Evolutionary conservation across 2,329 filamentous ascomycete genomes (phyloP).

Genomic region (Amesomyces nigricolor): DNA sequence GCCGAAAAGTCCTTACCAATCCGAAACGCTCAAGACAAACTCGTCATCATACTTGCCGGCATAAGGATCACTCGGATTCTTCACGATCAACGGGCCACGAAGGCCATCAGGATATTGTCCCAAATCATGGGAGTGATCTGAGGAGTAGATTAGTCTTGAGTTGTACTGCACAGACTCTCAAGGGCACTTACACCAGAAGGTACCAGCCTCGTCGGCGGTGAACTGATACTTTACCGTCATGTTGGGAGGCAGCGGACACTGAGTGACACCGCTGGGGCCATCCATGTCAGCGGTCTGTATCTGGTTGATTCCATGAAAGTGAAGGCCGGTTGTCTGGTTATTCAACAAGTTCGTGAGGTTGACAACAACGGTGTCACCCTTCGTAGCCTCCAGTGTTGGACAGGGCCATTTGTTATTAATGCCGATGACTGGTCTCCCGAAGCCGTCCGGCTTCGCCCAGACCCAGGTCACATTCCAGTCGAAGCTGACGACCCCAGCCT

Average conservation of each 20-base stretch:
- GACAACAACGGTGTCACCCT: conserved; percentile 46
- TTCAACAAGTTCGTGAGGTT: conserved; percentile 46
- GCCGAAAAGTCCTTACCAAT: conserved; percentile 4
- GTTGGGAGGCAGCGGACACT: conserved; percentile 49
- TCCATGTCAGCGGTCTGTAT: conserved; percentile 52
- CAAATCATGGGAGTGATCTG: conserved; percentile 58
- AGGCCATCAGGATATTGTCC: conserved; percentile 65
- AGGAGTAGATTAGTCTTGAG: conserved; percentile 7
- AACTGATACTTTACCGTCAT: conserved; percentile 50
- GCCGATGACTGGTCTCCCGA: conserved; percentile 38
- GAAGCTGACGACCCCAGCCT: conserved; percentile 32
- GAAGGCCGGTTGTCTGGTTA: conserved; percentile 48
- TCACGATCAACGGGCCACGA: conserved; percentile 55
- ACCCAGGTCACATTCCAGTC: conserved; percentile 40
- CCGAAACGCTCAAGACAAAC: conserved; percentile 48
- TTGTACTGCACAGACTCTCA: background rate
- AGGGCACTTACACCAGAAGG: conserved; percentile 40
- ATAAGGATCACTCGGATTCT: conserved; percentile 52
- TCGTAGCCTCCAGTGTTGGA: conserved; percentile 47
- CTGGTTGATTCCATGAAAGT: conserved; percentile 57
- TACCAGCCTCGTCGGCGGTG: conserved; percentile 40
- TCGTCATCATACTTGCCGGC: conserved; percentile 51
- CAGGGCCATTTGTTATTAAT: conserved; percentile 60
- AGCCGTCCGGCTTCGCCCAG: conserved; percentile 34
- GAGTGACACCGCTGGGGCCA: conserved; percentile 49